Conservation (phyloP, 129 eudicot species). For the Tanacetum coccineum region DNA sequence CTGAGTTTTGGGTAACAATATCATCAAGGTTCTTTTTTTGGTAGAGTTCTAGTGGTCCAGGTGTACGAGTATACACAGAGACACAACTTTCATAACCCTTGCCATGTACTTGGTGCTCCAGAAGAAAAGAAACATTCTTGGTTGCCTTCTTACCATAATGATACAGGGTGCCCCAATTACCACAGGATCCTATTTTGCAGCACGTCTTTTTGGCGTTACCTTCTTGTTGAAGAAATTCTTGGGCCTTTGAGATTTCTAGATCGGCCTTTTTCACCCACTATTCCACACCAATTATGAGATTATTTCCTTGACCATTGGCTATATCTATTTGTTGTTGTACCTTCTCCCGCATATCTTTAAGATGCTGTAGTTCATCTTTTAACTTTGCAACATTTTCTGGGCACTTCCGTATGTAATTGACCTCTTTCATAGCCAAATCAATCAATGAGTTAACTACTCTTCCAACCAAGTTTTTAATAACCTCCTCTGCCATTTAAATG, state of each 20-base stretch:
- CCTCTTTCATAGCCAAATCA: background rate
- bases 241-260: background rate
- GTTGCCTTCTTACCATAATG: constrained; percentile 11
- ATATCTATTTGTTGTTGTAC: background rate
- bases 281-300: constrained; percentile 1
- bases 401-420: background rate
- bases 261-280: background rate
- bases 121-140: background rate
- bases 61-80: background rate
- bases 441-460: background rate
- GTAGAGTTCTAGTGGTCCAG: background rate
- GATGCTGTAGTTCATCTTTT: background rate
- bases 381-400: background rate
- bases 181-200: background rate
- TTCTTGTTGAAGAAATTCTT: background rate
- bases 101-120: background rate
- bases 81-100: constrained; percentile 1
- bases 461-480: background rate
- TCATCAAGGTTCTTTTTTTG: background rate
- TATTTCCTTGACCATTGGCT: background rate
- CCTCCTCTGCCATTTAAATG: background rate
- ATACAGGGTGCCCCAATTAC: background rate
- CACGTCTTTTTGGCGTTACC: background rate
- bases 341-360: background rate
- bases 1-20: constrained; percentile 4